phyloP scores from a whole-genome alignment of 176 grass and related monocot genomes.

The Oryza rufipogon region DNA sequence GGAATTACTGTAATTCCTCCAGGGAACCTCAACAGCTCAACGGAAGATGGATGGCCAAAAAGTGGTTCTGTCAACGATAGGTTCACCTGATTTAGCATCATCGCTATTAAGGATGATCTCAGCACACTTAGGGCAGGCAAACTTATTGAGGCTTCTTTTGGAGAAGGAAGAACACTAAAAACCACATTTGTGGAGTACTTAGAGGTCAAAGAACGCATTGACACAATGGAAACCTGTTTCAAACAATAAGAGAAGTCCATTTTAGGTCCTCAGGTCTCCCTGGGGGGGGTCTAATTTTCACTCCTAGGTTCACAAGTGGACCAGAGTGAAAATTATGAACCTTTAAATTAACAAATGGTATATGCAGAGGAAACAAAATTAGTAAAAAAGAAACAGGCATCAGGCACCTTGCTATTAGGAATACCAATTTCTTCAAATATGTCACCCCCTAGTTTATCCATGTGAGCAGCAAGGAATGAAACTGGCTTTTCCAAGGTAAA shows the following conservation, averaged over 20 bases:
- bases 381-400: not conserved
- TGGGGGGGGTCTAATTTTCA: constrained; percentile 1
- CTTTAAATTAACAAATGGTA: constrained; percentile 20
- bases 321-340: not conserved
- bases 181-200: constrained; percentile 65
- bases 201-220: constrained; percentile 54
- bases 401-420: constrained; percentile 72
- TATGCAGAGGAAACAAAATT: not conserved
- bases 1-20: constrained; percentile 83
- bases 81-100: constrained; percentile 69
- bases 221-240: constrained; percentile 74
- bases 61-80: constrained; percentile 64
- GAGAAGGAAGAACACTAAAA: constrained; percentile 79
- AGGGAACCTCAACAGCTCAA: constrained; percentile 66
- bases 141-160: constrained; percentile 71
- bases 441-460: constrained; percentile 64
- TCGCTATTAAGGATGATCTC: constrained; percentile 74
- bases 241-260: constrained; percentile 13
- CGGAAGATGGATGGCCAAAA: constrained; percentile 64
- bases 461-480: constrained; percentile 56
- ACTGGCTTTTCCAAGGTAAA: constrained; percentile 64
- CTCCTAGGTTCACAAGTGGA: not conserved
- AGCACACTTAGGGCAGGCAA: constrained; percentile 69
- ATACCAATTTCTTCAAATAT: constrained; percentile 81
- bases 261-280: not conserved